phyloP scores from a whole-genome alignment of 2,329 filamentous ascomycete species.

The Cladosporium oxysporum region DNA sequence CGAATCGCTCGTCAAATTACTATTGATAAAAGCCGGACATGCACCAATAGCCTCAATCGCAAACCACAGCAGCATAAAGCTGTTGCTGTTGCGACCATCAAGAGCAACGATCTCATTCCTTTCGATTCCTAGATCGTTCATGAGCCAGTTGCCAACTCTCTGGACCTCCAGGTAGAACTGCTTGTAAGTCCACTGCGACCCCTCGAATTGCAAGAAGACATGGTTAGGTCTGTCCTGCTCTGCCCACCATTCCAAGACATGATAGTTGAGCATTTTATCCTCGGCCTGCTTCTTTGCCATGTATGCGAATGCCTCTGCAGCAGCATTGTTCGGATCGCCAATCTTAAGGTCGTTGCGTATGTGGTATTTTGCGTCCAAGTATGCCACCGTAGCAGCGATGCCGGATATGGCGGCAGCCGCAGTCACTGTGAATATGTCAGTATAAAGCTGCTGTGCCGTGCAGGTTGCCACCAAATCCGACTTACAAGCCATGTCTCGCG shows the following conservation, averaged over 20 bases:
- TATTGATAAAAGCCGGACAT: conserved; percentile 37
- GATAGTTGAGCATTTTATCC: conserved; percentile 30
- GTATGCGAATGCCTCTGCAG: conserved; percentile 28
- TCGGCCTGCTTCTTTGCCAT: conserved; percentile 25
- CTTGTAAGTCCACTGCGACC: conserved; percentile 65
- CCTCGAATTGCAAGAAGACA: conserved; percentile 33
- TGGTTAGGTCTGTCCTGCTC: conserved; percentile 26
- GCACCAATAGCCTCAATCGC: conserved; percentile 62
- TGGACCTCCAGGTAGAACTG: conserved; percentile 69
- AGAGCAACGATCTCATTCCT: conserved; percentile 38
- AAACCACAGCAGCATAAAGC: conserved; percentile 37
- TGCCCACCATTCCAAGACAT: conserved; percentile 31
- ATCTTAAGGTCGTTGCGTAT: conserved; percentile 60
- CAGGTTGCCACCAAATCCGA: not conserved
- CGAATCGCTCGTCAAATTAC: conserved; percentile 37
- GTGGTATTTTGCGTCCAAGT: conserved; percentile 70
- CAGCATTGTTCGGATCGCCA: conserved; percentile 27
- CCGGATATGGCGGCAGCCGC: conserved; percentile 32
- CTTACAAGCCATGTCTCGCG: not conserved
- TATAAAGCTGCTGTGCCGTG: not conserved
- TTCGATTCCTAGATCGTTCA: conserved; percentile 51
- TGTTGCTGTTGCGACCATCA: conserved; percentile 38
- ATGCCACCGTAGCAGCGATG: conserved; percentile 44
- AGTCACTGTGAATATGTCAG: conserved; percentile 12
- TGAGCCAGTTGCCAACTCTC: conserved; percentile 74